Percentiles rank a stretch among this genome's conserved stretches.
Evolutionary conservation across 2,329 filamentous ascomycete species (phyloP).

Genomic region (Aspergillus luchuensis): DNA sequence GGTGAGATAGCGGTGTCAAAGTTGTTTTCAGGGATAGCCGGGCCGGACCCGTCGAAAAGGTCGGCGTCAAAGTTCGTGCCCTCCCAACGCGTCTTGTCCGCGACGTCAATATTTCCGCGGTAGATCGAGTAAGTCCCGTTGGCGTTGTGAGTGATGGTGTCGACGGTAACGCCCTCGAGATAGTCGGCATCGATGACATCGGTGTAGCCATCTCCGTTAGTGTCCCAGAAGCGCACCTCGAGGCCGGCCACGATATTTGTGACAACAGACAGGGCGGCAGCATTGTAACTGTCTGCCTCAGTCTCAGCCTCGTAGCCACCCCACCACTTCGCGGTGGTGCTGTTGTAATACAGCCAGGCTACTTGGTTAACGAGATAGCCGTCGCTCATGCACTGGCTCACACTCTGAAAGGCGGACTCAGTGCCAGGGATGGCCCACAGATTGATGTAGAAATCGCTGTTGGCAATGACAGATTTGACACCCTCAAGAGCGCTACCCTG

Average conservation of each 20-base stretch:
- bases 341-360: conserved; percentile 4
- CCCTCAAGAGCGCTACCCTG: conserved; percentile 1
- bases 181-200: conserved; percentile 5
- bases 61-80: conserved; percentile 1
- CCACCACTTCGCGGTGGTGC: neutral
- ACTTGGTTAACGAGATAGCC: conserved; percentile 3
- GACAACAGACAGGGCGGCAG: neutral
- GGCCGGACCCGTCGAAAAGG: neutral
- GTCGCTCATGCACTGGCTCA: neutral
- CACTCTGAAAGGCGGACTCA: conserved; percentile 1
- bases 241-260: neutral
- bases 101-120: conserved; percentile 2
- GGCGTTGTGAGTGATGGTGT: conserved; percentile 1
- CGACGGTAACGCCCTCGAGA: neutral
- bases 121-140: conserved; percentile 1
- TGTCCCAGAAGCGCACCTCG: conserved; percentile 5
- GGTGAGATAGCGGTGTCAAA: neutral
- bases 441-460: conserved; percentile 1
- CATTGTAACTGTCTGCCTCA: neutral
- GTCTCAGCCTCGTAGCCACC: conserved; percentile 3
- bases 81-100: conserved; percentile 1
- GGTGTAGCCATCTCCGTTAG: conserved; percentile 4
- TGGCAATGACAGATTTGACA: neutral
- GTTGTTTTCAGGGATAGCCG: neutral
- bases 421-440: conserved; percentile 3